Percentiles rank a stretch among this genome's conserved stretches.
phyloP scores from a whole-genome alignment of 108 stramenopile genomes.

The Mediolabrus comicus region DNA sequence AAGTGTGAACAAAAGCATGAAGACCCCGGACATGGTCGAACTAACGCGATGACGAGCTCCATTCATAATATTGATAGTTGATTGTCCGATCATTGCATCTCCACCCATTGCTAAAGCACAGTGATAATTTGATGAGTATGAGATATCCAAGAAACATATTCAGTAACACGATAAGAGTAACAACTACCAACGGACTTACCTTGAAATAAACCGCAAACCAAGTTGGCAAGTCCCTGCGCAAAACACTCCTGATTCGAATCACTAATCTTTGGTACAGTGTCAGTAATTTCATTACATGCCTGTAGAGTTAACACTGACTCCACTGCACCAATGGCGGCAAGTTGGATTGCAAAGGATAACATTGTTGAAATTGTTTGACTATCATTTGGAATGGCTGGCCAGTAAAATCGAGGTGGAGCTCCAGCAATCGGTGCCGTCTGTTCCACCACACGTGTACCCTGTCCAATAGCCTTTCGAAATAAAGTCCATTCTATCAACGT shows the following conservation, averaged over 20 bases:
- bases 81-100: constrained; percentile 68
- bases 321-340: constrained; percentile 54
- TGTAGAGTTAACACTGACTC: constrained; percentile 61
- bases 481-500: constrained; percentile 51
- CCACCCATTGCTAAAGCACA: constrained; percentile 50
- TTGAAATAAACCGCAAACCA: constrained; percentile 45
- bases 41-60: constrained; percentile 52
- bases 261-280: constrained; percentile 46
- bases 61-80: constrained; percentile 63
- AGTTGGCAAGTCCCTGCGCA: constrained; percentile 58
- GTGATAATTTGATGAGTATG: background rate
- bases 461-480: constrained; percentile 41
- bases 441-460: constrained; percentile 49
- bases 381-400: constrained; percentile 42
- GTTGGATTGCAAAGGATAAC: constrained; percentile 35
- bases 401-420: constrained; percentile 36
- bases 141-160: too few relatives aligned
- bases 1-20: constrained; percentile 56
- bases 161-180: background rate
- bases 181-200: background rate
- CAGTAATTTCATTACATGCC: constrained; percentile 59
- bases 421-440: constrained; percentile 48
- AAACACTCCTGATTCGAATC: constrained; percentile 58
- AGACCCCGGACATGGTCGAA: constrained; percentile 52
- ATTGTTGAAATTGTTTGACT: constrained; percentile 37